phyloP scores from a whole-genome alignment of 441 rosid species.

The Flueggea neowawraea region DNA sequence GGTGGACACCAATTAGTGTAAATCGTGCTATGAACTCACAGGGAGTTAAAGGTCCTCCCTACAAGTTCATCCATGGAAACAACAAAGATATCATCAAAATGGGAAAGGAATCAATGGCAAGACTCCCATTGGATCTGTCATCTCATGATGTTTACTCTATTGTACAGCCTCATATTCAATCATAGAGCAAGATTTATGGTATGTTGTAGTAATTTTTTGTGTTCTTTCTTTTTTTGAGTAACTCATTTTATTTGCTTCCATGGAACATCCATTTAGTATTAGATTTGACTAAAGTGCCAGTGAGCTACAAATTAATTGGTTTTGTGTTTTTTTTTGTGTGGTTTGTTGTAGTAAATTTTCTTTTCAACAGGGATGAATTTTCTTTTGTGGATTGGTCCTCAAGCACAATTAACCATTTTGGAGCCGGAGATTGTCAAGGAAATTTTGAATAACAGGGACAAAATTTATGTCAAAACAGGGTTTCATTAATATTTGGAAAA shows the following conservation, averaged over 20 bases:
- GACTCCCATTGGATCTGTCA: slow-evolving; percentile 24
- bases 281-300: too few species aligned
- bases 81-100: slow-evolving; percentile 20
- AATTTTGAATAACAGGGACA: slow-evolving; percentile 16
- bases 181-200: slow-evolving; percentile 30
- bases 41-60: slow-evolving; percentile 41
- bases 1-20: slow-evolving; percentile 30
- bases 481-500: not conserved
- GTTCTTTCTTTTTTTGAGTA: not conserved
- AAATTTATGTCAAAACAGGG: slow-evolving; percentile 14
- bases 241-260: too few species aligned
- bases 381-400: slow-evolving; percentile 27
- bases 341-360: too few species aligned
- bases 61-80: slow-evolving; percentile 33
- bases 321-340: too few species aligned
- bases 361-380: slow-evolving; percentile 20
- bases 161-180: slow-evolving; percentile 24
- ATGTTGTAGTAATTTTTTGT: not conserved
- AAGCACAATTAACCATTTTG: slow-evolving; percentile 20
- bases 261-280: too few species aligned
- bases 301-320: too few species aligned
- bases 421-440: slow-evolving; percentile 27
- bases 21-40: slow-evolving; percentile 21
- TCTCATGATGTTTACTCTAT: slow-evolving; percentile 26
- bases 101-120: slow-evolving; percentile 17